These are phyloP conservation scores for Neurospora sp. DNA, from an alignment of 495 filamentous ascomycete genomes.

Conservation along the genomic window DNA sequence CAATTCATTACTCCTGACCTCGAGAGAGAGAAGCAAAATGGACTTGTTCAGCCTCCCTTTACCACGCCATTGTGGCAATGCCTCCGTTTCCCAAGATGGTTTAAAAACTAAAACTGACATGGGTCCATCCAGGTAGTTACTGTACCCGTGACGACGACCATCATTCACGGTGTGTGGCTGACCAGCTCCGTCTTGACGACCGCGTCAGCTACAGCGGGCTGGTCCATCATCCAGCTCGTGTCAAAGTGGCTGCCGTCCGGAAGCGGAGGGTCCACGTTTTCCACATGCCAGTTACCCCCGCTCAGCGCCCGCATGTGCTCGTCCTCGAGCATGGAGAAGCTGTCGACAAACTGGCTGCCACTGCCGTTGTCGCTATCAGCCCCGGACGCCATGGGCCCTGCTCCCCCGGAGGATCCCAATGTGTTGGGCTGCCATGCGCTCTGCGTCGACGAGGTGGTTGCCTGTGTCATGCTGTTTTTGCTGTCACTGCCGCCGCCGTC, in stretches of 20 bases:
- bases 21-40: neutral
- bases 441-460: neutral
- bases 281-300: neutral
- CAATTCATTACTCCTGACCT: neutral
- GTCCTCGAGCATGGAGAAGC: neutral
- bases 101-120: neutral
- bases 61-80: neutral
- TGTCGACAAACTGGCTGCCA: neutral
- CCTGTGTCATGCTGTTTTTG: neutral
- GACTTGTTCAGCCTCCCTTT: neutral
- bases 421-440: neutral
- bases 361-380: neutral
- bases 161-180: neutral
- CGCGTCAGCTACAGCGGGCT: neutral
- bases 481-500: neutral
- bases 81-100: neutral
- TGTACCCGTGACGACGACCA: neutral
- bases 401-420: neutral
- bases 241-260: conserved; percentile 16
- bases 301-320: neutral
- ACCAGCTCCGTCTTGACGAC: neutral
- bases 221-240: conserved; percentile 9
- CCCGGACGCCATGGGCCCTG: neutral
- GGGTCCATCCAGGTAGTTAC: neutral
- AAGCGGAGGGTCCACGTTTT: neutral